Evolutionary conservation across 176 grass and related monocot species (phyloP), one percentile per base, ranked within the genome.

Genomic region (Echinochloa phyllopogon): DNA sequence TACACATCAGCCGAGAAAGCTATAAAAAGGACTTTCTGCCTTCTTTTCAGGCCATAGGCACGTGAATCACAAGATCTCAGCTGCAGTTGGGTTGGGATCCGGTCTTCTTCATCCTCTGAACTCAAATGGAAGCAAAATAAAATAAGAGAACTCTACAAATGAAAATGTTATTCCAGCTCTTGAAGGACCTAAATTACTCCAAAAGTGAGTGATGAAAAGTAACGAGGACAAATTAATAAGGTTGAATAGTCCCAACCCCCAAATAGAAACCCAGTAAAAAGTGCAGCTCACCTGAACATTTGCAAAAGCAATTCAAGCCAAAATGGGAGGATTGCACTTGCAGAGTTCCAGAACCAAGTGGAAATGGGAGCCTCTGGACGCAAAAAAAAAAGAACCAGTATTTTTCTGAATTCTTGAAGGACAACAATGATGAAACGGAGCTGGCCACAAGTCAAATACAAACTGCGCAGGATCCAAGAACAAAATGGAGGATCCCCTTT

Each of bases 401-500:
- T 2, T 25, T 81, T 57, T 51, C 4, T 7, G 17, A 42, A 2
- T 61, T 74, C 11, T 88, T 43, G 73, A 73, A 84, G 45, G 18
- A n/a, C 38, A 73, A 3, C 55, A 50, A 84, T 59, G 88, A 82
- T 86, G 83, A 49, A 18, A 86, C 65, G 38, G 42, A 64, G 73
- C 38, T 86, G 83, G 45, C 69, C 14, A 86, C 10, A 72, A 16
- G 72, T 41, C 88, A 76, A 57, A 69, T 58, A 47, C 3, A 41
- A 6, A 20, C 4, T 15, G 78, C 88, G 41, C 83, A 72, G 83
- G 83, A 90, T 90, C 83, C 84, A 66, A 73, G 70, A 73, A 5
- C 70, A 0, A 50, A 73, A 82, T 15, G 83, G 56, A 57, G 8
- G 65, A 50, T 43, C 9, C 9, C 55, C 13, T 39, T 69, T 43